Base-by-base conservation (phyloP, 495 filamentous ascomycete genomes). In the Xylaria grammica region DNA sequence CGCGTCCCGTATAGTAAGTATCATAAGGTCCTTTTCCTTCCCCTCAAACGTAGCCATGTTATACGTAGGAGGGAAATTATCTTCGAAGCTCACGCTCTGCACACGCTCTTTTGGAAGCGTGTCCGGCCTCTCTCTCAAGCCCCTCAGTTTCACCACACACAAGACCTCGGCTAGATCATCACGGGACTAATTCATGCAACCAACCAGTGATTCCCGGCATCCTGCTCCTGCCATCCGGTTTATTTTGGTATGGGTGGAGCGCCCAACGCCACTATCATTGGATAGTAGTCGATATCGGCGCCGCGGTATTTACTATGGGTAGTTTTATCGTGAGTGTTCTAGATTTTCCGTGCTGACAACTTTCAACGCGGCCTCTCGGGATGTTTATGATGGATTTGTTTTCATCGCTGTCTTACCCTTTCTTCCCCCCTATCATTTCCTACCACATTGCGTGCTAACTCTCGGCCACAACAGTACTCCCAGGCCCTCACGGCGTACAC, bases 191-290 rank as follows among this genome's bases (percentile, higher is more conserved):
- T 40, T 40, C 17, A 40, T 8, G 24, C 15, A 55, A 4, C 20
- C 10, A 24, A 42, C 81, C 80, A 40, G 85, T 89, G 80, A 79
- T 89, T 66, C 68, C 83, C n/a, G 86, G 82, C 2, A 78, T 77
- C 0, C 66, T 87, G 9, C 72, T 88, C 17, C 68, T 89, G n/a
- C 67, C 67, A 0, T 3, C 61, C 0, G 72, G 70, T 0, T 72
- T 91, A 2, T 89, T 91, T 66, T 84, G 86, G 82, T 90, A 90
- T 64, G 89, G 87, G 3, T 92, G 89, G 89, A 85, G 85, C 4
- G 83, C 83, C 0, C 74, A 83, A 42, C 72, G 77, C n/a, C 66
- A 73, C 1, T 71, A 77, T 6, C 79, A 79, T 58, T 88, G 85
- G 85, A 77, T 84, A 22, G 80, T 84, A 52, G 84, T 86, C 1